phyloP scores from a whole-genome alignment of 371 early-diverging fungal genomes.

The Dipsacomyces acuminosporus region DNA sequence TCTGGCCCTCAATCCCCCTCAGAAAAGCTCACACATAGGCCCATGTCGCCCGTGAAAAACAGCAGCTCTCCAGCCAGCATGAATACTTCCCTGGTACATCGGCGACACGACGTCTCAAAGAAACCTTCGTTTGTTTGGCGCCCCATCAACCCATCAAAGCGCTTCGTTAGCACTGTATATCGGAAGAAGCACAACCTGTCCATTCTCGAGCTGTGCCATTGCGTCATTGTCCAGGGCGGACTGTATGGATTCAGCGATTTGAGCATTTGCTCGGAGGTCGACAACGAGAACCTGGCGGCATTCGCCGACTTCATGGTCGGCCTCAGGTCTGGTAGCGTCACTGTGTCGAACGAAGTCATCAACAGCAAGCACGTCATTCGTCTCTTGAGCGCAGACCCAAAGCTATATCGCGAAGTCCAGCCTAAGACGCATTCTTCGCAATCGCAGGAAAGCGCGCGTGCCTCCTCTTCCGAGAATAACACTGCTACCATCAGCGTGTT shows the following conservation, averaged over 20 bases:
- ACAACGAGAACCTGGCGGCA: not conserved
- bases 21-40: too few relatives aligned
- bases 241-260: conserved; percentile 8
- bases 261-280: not conserved
- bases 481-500: not conserved
- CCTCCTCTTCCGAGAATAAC: too few relatives aligned
- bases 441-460: too few relatives aligned
- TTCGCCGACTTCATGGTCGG: conserved; percentile 1
- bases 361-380: conserved; percentile 1
- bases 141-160: not conserved
- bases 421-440: too few relatives aligned
- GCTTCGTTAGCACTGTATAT: conserved; percentile 5
- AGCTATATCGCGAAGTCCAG: too few relatives aligned
- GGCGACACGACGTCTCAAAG: conserved; percentile 1
- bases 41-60: too few relatives aligned
- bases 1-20: too few relatives aligned
- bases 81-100: conserved; percentile 16
- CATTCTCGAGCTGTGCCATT: conserved; percentile 1
- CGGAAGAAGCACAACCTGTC: not conserved
- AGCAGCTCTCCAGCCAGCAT: not conserved
- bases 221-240: conserved; percentile 1
- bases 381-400: not conserved
- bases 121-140: not conserved
- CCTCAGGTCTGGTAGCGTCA: not conserved
- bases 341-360: not conserved